Conservation (phyloP, 805 yeast species). For the Lipomyces yamanashiensis region DNA sequence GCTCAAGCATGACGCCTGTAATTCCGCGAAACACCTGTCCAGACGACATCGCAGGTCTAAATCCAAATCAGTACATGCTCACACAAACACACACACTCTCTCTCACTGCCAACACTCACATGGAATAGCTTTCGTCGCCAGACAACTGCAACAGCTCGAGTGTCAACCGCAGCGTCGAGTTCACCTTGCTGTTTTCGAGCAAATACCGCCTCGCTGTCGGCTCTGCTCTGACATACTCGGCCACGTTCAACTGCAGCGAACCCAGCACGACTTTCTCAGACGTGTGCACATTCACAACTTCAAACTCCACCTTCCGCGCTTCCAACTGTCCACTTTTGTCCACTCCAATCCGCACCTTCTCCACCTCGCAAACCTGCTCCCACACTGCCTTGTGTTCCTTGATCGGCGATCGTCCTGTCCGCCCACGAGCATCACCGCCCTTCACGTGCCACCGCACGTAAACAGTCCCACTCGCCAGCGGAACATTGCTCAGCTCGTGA, state of each 20-base stretch:
- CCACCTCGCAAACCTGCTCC: slow-evolving; percentile 50
- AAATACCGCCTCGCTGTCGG: slow-evolving; percentile 65
- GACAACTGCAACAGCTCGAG: slow-evolving; percentile 22
- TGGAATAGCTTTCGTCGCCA: slow-evolving; percentile 30
- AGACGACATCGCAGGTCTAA: slow-evolving; percentile 45
- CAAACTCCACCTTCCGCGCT: slow-evolving; percentile 49
- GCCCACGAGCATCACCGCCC: slow-evolving; percentile 57
- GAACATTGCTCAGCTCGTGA: slow-evolving; percentile 79
- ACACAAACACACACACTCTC: not conserved
- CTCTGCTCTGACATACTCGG: slow-evolving; percentile 67
- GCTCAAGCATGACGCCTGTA: slow-evolving; percentile 49
- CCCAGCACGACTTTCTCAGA: slow-evolving; percentile 63
- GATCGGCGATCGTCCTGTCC: slow-evolving; percentile 53
- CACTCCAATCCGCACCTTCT: slow-evolving; percentile 50
- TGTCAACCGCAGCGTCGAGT: slow-evolving; percentile 63
- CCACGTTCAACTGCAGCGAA: slow-evolving; percentile 62
- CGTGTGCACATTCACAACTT: slow-evolving; percentile 52
- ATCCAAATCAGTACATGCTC: not conserved
- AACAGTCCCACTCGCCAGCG: slow-evolving; percentile 73
- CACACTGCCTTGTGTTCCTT: slow-evolving; percentile 59
- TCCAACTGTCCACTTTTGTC: slow-evolving; percentile 47
- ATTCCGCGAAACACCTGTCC: slow-evolving; percentile 57
- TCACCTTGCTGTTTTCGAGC: slow-evolving; percentile 77
- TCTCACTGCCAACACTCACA: slow-evolving; percentile 18
- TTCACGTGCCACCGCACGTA: slow-evolving; percentile 65